A percentile compares a stretch with the other conserved stretches of the same genome.
Conservation (phyloP, 257 asterid species). For the Cinchona pubescens region DNA sequence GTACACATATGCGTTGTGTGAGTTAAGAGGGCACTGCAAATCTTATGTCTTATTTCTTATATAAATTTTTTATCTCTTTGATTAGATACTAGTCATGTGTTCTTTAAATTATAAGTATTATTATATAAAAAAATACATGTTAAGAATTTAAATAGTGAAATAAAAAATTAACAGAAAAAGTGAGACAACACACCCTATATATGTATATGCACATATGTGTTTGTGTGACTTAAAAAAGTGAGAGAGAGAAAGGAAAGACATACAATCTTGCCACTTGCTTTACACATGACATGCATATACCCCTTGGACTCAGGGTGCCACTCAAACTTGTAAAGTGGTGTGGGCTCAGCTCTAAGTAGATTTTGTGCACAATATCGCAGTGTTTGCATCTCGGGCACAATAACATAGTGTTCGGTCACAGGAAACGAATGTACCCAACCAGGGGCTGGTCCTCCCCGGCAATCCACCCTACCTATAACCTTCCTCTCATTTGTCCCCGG, state of each 20-base stretch:
- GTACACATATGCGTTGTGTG: too few relatives aligned
- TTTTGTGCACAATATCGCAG: slow-evolving; percentile 84
- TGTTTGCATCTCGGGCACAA: slow-evolving; percentile 98
- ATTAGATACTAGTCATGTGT: too few relatives aligned
- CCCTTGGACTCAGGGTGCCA: slow-evolving; percentile 90
- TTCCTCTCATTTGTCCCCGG: slow-evolving; percentile 78
- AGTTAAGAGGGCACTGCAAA: too few relatives aligned
- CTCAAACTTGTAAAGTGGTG: slow-evolving; percentile 82
- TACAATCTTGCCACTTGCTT: slow-evolving; percentile 75
- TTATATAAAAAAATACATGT: too few relatives aligned
- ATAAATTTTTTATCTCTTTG: too few relatives aligned
- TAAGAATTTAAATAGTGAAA: too few relatives aligned
- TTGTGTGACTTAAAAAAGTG: neutral
- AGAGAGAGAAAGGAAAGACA: slow-evolving; percentile 21
- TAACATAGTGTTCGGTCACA: slow-evolving; percentile 74
- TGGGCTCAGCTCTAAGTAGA: slow-evolving; percentile 85
- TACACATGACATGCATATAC: slow-evolving; percentile 83
- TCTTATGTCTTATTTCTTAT: too few relatives aligned
- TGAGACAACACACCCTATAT: too few relatives aligned
- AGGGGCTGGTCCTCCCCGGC: slow-evolving; percentile 78
- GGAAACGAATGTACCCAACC: slow-evolving; percentile 99
- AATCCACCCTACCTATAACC: slow-evolving; percentile 65
- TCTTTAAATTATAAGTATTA: too few relatives aligned
- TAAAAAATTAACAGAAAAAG: too few relatives aligned
- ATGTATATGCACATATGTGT: too few relatives aligned